Evolutionary conservation across 2,329 filamentous ascomycete species (phyloP), one percentile per base, ranked within the genome.

Genomic region (Aspergillus candidus): DNA sequence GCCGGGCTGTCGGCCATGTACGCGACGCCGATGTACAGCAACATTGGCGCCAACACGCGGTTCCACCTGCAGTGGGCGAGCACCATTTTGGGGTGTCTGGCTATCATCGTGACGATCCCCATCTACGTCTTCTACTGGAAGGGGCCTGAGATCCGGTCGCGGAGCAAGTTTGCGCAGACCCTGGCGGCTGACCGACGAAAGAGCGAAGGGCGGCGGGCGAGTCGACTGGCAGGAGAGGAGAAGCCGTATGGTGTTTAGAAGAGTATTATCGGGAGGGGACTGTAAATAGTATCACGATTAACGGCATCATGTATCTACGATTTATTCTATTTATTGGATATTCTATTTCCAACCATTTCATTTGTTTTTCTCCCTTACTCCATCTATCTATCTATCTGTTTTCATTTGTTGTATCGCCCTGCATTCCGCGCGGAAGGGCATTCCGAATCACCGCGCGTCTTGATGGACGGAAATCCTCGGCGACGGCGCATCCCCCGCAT

Each of bases 1-100:
- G 85, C 84, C 2, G 84, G 85, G 63, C 73, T 87, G 7, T 76
- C 86, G 1, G 84, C 83, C 0, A 72, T 87, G 39, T 83, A 82
- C 11, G 79, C 83, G 0, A 76, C 76, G 0, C 83, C 84, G 0
- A 80, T 83, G 65, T 82, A 80, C 62, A 57, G 66, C 38, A 79
- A 69, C 27, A 71, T 75, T 45, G 61, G 64, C 0, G 57, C 59
- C 11, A 27, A 27, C 22, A 27, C 22, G 7, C 46, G 57, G 13
- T 62, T 68, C 5, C 72, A 72, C 57, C 66, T 81, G 2, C 70
- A 77, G 42, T 73, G 70, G 49, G 77, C 78, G 0, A 75, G 73
- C 22, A 76, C 74, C 0, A 69, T 80, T 6, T 70, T 82, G 0
- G 75, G 71, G 0, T 70, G 63, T 29, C 53, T 81, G 27, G 69